Evolutionary conservation across 2,329 filamentous ascomycete genomes (phyloP).

Genomic region (Didymellaceae sp.): DNA sequence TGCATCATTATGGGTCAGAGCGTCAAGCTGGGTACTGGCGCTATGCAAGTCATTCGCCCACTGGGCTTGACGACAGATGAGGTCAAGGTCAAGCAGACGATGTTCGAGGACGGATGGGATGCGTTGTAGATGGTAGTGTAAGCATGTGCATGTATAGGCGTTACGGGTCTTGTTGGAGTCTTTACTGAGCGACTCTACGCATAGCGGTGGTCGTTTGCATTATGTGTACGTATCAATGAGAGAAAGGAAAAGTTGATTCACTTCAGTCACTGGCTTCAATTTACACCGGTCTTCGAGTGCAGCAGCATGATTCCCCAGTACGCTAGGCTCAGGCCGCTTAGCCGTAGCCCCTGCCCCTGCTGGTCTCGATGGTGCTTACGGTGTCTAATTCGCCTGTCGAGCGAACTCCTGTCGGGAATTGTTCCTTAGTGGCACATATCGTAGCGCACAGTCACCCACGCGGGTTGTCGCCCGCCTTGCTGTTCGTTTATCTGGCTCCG

Average conservation of each 20-base stretch:
- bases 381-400: no score
- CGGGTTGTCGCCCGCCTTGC: no score
- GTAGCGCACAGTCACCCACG: no score
- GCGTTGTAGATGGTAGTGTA: constrained; percentile 25
- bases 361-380: no score
- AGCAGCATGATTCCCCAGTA: no score
- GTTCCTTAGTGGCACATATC: no score
- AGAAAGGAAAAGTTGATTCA: neutral
- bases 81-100: constrained; percentile 33
- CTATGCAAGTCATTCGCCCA: constrained; percentile 84
- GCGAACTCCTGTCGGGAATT: no score
- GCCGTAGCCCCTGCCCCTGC: no score
- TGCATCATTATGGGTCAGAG: constrained; percentile 99
- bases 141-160: constrained; percentile 7
- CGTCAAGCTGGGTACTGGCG: constrained; percentile 88
- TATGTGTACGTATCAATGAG: neutral
- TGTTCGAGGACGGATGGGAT: constrained; percentile 49
- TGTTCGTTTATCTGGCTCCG: no score
- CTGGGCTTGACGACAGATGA: constrained; percentile 52
- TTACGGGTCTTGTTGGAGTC: neutral
- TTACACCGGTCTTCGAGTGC: no score
- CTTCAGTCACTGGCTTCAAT: no score
- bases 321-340: no score
- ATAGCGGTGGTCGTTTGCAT: constrained; percentile 16
- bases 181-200: constrained; percentile 1